Conservation (phyloP, 2,329 filamentous ascomycete genomes). For the Aureobasidium namibiae region DNA sequence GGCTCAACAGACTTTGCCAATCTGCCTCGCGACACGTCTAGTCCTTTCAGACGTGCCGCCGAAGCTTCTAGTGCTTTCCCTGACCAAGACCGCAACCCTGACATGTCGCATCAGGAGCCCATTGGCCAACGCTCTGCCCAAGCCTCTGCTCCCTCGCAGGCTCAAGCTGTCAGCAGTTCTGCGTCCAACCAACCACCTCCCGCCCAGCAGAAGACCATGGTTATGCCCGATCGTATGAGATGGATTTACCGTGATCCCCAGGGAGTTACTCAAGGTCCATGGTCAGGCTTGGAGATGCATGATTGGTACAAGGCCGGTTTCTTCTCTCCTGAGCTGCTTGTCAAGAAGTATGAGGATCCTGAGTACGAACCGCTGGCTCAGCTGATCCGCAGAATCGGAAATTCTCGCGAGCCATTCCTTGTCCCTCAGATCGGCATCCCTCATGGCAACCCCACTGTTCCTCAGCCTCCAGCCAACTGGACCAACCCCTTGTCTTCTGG, state of each 20-base stretch:
- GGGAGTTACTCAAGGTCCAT: conserved; percentile 85
- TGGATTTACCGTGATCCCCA: conserved; percentile 98
- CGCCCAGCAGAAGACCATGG: conserved; percentile 76
- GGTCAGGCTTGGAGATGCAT: conserved; percentile 96
- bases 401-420: conserved; percentile 93
- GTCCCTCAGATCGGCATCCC: conserved; percentile 95
- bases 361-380: conserved; percentile 95
- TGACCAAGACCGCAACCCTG: conserved; percentile 11
- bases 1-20: conserved; percentile 20
- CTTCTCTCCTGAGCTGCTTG: conserved; percentile 87
- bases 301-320: conserved; percentile 99
- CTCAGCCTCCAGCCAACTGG: conserved; percentile 35
- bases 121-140: conserved; percentile 12
- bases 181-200: conserved; percentile 60
- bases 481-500: conserved; percentile 22
- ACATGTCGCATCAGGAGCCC: conserved; percentile 9
- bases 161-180: conserved; percentile 36
- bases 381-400: conserved; percentile 89
- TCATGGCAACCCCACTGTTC: conserved; percentile 63
- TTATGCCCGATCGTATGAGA: conserved; percentile 97
- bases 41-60: conserved; percentile 37
- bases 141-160: conserved; percentile 18
- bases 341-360: conserved; percentile 86
- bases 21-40: conserved; percentile 43
- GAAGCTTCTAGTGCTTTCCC: conserved; percentile 14